Percentiles rank a stretch among this genome's conserved stretches.
These are phyloP conservation scores for Diphasiastrum complanatum DNA, from an alignment of 83 land plant genomes.

Conservation along the genomic window DNA sequence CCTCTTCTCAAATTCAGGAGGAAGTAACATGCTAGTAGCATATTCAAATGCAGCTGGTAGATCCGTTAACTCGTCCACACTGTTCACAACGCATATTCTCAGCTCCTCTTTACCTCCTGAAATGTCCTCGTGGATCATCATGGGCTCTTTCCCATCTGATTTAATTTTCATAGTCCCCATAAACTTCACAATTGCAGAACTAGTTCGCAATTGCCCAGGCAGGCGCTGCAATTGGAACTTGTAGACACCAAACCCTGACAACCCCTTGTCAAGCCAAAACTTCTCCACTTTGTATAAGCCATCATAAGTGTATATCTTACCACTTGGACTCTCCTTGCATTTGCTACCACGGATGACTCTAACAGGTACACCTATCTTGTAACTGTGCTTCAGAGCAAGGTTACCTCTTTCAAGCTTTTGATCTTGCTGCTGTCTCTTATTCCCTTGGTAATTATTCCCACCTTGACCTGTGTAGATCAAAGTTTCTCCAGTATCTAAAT, in stretches of 20 bases:
- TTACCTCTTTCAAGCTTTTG: conserved; percentile 20
- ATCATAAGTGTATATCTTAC: conserved; percentile 16
- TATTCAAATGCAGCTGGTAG: background rate
- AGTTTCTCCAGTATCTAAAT: conserved; percentile 11
- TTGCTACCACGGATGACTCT: background rate
- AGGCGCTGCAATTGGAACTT: background rate
- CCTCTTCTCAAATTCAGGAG: background rate
- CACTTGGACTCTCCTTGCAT: background rate
- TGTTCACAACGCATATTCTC: too few relatives aligned
- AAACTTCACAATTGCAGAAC: background rate
- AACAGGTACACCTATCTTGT: background rate
- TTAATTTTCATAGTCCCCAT: background rate
- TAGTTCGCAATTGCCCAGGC: background rate
- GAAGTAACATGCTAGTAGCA: background rate
- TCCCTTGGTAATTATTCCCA: conserved; percentile 1
- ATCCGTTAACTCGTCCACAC: background rate
- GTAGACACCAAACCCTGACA: too few relatives aligned
- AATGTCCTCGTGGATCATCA: background rate
- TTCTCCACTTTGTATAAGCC: background rate
- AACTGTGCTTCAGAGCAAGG: conserved; percentile 11
- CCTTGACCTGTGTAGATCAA: conserved; percentile 21
- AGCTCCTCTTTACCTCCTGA: conserved; percentile 3
- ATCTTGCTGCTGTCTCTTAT: conserved; percentile 5
- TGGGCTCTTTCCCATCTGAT: background rate
- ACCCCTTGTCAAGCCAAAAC: background rate